Percentiles rank a stretch among this genome's conserved stretches.
phyloP scores from a whole-genome alignment of 306 rosid genomes.

The Heteromeles arbutifolia region DNA sequence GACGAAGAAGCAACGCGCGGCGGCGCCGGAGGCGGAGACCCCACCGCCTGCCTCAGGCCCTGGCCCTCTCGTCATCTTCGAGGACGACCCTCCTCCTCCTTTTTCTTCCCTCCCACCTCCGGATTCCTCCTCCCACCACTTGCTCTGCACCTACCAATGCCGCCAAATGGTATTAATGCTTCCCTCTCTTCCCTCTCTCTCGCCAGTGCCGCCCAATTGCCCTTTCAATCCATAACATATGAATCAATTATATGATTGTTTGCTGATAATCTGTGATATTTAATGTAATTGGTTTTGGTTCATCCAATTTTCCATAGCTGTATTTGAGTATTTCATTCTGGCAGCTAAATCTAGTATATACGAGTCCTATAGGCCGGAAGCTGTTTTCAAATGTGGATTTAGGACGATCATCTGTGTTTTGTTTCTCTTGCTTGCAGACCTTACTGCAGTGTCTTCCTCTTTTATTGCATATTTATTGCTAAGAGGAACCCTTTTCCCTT shows the following conservation, averaged over 20 bases:
- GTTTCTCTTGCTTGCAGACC: neutral
- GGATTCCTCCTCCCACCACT: conserved; percentile 26
- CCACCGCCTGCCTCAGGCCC: conserved; percentile 5
- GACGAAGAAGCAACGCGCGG: conserved; percentile 59
- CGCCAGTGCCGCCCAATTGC: neutral
- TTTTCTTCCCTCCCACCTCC: conserved; percentile 4
- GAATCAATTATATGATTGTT: neutral
- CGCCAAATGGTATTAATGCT: conserved; percentile 71
- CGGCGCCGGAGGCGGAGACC: conserved; percentile 25
- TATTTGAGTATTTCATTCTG: neutral
- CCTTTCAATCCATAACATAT: neutral
- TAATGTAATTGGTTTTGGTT: neutral
- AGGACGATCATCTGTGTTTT: neutral
- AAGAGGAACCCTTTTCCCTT: neutral
- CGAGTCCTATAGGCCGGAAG: neutral
- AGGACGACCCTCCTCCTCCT: conserved; percentile 39
- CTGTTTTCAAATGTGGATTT: neutral
- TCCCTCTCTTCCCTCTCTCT: neutral
- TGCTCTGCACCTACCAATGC: conserved; percentile 89
- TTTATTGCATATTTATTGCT: neutral
- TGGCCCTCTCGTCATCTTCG: conserved; percentile 66
- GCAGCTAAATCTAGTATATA: neutral
- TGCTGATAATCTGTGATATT: neutral
- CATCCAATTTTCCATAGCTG: neutral
- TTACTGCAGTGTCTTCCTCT: neutral